Evolutionary conservation across 1,284 basidiomycete genomes (phyloP).

Genomic region (Ganoderma sinense): DNA sequence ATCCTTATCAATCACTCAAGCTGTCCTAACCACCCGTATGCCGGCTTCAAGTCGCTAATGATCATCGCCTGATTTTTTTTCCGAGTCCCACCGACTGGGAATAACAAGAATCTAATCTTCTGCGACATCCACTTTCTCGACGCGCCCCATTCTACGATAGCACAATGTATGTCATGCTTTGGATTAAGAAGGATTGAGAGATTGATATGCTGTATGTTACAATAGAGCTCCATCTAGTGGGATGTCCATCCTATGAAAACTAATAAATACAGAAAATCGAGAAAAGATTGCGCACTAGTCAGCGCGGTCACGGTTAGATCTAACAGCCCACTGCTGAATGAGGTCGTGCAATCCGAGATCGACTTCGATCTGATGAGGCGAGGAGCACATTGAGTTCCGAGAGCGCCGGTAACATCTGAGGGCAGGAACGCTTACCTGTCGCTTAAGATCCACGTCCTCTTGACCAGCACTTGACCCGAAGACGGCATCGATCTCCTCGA

Average conservation of each 20-base stretch:
- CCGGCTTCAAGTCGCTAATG: not conserved
- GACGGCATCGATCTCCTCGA: constrained; percentile 80
- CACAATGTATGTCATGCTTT: not conserved
- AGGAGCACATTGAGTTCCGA: constrained; percentile 6
- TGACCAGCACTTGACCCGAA: constrained; percentile 65
- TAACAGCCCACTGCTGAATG: constrained; percentile 31
- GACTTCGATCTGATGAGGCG: constrained; percentile 42
- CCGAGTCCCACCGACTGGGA: not conserved
- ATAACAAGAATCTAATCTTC: not conserved
- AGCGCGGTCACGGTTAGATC: not conserved
- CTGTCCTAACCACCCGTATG: not conserved
- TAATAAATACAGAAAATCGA: not conserved
- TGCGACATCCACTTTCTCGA: not conserved
- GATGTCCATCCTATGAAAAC: not conserved
- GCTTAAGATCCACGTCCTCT: constrained; percentile 57
- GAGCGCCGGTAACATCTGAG: not conserved
- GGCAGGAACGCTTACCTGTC: constrained; percentile 49
- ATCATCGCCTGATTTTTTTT: not conserved
- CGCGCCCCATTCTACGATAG: not conserved
- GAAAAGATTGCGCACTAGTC: not conserved
- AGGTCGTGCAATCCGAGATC: constrained; percentile 48
- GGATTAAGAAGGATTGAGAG: not conserved
- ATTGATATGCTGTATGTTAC: not conserved
- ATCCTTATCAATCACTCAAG: not conserved
- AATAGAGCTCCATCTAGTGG: not conserved